These are phyloP conservation scores for Yamadazyma endophytica DNA, from an alignment of 805 yeast species.

Conservation along the genomic window DNA sequence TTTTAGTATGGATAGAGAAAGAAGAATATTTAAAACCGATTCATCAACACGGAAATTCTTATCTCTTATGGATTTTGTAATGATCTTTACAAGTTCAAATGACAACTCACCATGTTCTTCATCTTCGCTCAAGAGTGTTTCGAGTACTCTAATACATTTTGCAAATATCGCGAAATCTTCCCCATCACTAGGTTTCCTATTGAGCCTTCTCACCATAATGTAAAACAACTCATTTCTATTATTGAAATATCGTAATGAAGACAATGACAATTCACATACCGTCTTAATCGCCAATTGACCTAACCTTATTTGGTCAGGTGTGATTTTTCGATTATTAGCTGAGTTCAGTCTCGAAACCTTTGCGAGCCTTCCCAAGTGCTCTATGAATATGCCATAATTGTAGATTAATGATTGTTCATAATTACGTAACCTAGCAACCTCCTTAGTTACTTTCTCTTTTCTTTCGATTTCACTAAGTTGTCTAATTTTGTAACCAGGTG, in stretches of 20 bases:
- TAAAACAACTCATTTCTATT: conserved; percentile 70
- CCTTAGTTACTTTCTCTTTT: conserved; percentile 77
- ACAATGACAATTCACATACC: conserved; percentile 66
- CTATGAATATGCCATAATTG: conserved; percentile 66
- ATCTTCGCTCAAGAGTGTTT: conserved; percentile 71
- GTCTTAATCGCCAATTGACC: conserved; percentile 68
- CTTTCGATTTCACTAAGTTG: conserved; percentile 78
- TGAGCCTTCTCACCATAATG: conserved; percentile 63
- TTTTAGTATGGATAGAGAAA: conserved; percentile 60
- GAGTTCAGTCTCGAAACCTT: conserved; percentile 35
- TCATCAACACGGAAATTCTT: conserved; percentile 82
- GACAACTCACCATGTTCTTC: conserved; percentile 75
- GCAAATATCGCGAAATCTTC: conserved; percentile 47
- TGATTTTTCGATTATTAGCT: conserved; percentile 26
- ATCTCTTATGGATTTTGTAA: conserved; percentile 67
- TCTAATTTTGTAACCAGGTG: conserved; percentile 86
- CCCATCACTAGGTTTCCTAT: conserved; percentile 51
- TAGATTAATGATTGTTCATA: conserved; percentile 77
- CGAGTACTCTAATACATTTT: conserved; percentile 61
- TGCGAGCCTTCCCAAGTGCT: conserved; percentile 44
- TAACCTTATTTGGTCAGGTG: conserved; percentile 32
- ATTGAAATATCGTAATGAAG: conserved; percentile 73
- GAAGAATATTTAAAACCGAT: conserved; percentile 66
- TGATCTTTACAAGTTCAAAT: conserved; percentile 62
- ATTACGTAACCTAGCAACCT: conserved; percentile 69